Conservation (phyloP, 2,329 filamentous ascomycete genomes). For the Curvularia sp. region DNA sequence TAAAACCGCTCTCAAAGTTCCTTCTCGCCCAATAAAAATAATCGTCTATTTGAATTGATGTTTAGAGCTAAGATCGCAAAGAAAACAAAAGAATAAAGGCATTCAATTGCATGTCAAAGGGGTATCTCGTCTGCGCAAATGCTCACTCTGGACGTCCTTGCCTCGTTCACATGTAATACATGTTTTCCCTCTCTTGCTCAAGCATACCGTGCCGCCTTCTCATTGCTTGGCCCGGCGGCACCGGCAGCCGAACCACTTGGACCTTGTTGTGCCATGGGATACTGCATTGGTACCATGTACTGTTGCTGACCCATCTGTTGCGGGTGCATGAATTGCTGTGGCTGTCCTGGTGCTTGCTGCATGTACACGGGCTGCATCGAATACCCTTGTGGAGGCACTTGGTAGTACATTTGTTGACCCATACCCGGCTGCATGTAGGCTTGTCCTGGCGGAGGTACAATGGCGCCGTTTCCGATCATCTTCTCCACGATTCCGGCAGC, state of each 20-base stretch:
- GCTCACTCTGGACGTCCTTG: not conserved
- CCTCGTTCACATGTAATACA: not conserved
- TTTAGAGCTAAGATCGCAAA: not conserved
- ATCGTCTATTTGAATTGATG: not conserved
- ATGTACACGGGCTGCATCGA: slow-evolving; percentile 19
- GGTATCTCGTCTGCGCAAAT: slow-evolving; percentile 10
- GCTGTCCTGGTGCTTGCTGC: slow-evolving; percentile 15
- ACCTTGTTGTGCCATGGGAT: not conserved
- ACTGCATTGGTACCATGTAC: slow-evolving; percentile 14
- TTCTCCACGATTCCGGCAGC: slow-evolving; percentile 45
- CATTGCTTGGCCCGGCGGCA: slow-evolving; percentile 20
- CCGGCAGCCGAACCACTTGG: not conserved
- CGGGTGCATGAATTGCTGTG: slow-evolving; percentile 9
- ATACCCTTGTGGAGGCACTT: slow-evolving; percentile 24
- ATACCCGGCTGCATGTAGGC: slow-evolving; percentile 20
- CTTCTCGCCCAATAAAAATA: not conserved
- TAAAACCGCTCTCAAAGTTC: not conserved
- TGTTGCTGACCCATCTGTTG: slow-evolving; percentile 11
- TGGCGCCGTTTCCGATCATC: slow-evolving; percentile 41
- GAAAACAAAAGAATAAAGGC: not conserved
- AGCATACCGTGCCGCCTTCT: slow-evolving; percentile 30
- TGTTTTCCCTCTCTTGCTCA: slow-evolving; percentile 2
- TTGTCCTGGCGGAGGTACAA: slow-evolving; percentile 35
- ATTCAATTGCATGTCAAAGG: slow-evolving; percentile 4
- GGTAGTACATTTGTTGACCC: slow-evolving; percentile 23